Evolutionary conservation across 2,329 filamentous ascomycete species (phyloP).

Genomic region (Pyricularia grisea): DNA sequence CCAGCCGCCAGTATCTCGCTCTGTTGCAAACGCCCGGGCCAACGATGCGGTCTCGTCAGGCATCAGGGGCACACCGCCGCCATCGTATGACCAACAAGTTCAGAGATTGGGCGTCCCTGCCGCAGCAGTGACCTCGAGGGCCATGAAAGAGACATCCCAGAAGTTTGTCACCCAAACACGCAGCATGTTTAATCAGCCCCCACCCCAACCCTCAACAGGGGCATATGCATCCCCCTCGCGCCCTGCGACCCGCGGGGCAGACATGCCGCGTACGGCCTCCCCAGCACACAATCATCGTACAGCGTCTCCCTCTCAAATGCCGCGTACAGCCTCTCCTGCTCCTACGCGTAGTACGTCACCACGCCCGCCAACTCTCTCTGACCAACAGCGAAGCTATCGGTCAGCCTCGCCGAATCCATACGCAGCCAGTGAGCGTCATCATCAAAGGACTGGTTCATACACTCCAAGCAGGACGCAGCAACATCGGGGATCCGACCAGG

Average conservation of each 20-base stretch:
- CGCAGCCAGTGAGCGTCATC: conserved; percentile 25
- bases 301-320: conserved; percentile 22
- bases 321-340: conserved; percentile 26
- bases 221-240: conserved; percentile 33
- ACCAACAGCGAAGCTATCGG: conserved; percentile 22
- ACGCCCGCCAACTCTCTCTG: conserved; percentile 43
- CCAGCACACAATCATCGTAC: conserved; percentile 14
- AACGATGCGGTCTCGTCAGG: conserved; percentile 40
- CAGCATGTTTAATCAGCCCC: conserved; percentile 54
- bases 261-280: conserved; percentile 40
- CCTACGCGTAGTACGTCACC: conserved; percentile 40
- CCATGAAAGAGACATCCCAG: conserved; percentile 92
- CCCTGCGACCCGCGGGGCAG: conserved; percentile 48
- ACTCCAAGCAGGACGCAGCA: conserved; percentile 23
- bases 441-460: conserved; percentile 7
- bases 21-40: conserved; percentile 24
- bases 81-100: conserved; percentile 71
- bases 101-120: conserved; percentile 80
- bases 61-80: conserved; percentile 70
- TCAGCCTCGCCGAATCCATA: conserved; percentile 50
- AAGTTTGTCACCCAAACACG: conserved; percentile 78
- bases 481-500: conserved; percentile 34
- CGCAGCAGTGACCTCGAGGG: conserved; percentile 82
- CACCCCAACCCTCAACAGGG: conserved; percentile 20
- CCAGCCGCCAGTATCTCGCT: conserved; percentile 29